Conservation (phyloP, 1,139 yeast species). For the Yamadazyma triangularis region DNA sequence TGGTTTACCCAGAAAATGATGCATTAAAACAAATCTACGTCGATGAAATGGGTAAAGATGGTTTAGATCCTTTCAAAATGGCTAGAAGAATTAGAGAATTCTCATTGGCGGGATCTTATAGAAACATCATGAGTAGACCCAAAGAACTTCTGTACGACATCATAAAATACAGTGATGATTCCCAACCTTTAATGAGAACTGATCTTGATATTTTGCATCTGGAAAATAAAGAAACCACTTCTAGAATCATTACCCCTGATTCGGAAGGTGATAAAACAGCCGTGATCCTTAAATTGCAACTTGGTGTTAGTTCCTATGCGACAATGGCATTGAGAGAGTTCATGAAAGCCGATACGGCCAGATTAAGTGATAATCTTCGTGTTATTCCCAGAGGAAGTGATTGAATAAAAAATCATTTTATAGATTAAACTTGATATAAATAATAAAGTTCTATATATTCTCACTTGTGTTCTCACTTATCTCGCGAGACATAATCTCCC, state of each 20-base stretch:
- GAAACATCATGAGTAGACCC: conserved; percentile 72
- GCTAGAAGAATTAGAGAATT: conserved; percentile 80
- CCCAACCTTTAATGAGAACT: conserved; percentile 72
- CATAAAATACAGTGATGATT: conserved; percentile 56
- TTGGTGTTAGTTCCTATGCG: conserved; percentile 89
- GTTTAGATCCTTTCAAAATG: conserved; percentile 82
- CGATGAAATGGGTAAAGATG: conserved; percentile 73
- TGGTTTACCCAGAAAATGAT: conserved; percentile 72
- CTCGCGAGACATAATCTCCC: too few relatives aligned
- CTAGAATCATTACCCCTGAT: conserved; percentile 23
- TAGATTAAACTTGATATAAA: too few relatives aligned
- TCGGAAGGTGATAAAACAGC: conserved; percentile 52
- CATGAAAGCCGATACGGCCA: conserved; percentile 77
- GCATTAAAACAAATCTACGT: conserved; percentile 59
- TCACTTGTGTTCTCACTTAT: too few relatives aligned
- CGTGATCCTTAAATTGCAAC: conserved; percentile 67
- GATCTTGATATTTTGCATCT: conserved; percentile 65
- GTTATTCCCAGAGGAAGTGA: conserved; percentile 6
- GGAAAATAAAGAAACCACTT: conserved; percentile 26
- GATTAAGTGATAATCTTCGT: conserved; percentile 28
- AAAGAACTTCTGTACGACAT: conserved; percentile 58
- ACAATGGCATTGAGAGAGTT: conserved; percentile 96
- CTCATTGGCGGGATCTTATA: conserved; percentile 86
- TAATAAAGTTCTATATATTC: too few relatives aligned
- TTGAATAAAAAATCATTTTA: too few relatives aligned